These are phyloP conservation scores for Plectosphaerella sp. DNA, from an alignment of 2,329 filamentous ascomycete species.

Conservation along the genomic window DNA sequence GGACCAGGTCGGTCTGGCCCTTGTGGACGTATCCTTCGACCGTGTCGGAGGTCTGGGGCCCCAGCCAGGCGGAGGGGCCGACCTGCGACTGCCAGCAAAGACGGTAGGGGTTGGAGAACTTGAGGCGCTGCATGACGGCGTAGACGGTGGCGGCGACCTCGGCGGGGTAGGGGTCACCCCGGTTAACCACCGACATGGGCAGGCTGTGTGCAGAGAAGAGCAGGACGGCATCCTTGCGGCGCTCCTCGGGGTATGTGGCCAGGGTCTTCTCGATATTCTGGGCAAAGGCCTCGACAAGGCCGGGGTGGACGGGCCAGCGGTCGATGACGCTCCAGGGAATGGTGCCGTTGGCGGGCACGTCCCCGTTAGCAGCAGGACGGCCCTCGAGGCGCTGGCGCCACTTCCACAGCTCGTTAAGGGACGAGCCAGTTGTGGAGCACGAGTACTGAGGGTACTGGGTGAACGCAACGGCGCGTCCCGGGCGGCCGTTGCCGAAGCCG, in stretches of 20 bases:
- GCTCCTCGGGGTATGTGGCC: constrained; percentile 76
- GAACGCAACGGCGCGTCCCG: constrained; percentile 93
- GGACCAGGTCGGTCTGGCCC: constrained; percentile 83
- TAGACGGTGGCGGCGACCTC: constrained; percentile 96
- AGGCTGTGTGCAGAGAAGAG: constrained; percentile 94
- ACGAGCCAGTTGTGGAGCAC: constrained; percentile 94
- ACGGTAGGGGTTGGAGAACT: constrained; percentile 85
- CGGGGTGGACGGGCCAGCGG: constrained; percentile 89
- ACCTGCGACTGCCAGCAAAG: constrained; percentile 98
- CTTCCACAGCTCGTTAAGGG: constrained; percentile 96
- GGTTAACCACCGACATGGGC: constrained; percentile 95
- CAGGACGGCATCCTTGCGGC: constrained; percentile 74
- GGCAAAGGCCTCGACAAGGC: constrained; percentile 87
- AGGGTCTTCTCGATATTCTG: constrained; percentile 86
- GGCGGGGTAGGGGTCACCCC: constrained; percentile 89
- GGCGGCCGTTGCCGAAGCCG: constrained; percentile 83
- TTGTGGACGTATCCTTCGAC: constrained; percentile 87
- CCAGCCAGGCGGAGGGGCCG: constrained; percentile 90
- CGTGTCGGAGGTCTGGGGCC: constrained; percentile 84
- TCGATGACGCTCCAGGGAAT: constrained; percentile 98
- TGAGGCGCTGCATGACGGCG: constrained; percentile 89
- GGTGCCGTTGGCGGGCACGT: constrained; percentile 54
- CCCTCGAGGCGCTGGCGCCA: constrained; percentile 87
- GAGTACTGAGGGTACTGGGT: constrained; percentile 99
- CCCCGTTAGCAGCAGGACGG: constrained; percentile 53